A percentile compares a stretch with the other conserved stretches of the same genome.
These are phyloP conservation scores for Ilyonectria destructans DNA, from an alignment of 2,329 filamentous ascomycete genomes.

Conservation along the genomic window DNA sequence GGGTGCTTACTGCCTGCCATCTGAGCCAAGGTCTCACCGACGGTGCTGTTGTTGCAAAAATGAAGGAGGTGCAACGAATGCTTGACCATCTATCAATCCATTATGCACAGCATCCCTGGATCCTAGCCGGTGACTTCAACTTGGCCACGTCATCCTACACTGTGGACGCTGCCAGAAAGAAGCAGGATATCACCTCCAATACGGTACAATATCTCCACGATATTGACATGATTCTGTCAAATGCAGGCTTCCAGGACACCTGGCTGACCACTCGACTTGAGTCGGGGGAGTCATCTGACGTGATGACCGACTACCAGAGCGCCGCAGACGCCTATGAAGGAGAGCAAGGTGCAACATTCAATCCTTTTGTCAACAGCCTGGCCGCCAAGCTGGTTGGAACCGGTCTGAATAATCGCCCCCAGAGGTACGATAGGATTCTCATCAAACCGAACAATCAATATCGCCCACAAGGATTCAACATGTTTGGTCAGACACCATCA, in stretches of 20 bases:
- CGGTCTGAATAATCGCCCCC: slow-evolving; percentile 69
- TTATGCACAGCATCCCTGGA: slow-evolving; percentile 64
- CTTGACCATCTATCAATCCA: slow-evolving; percentile 61
- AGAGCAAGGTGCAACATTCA: slow-evolving; percentile 77
- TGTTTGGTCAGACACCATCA: slow-evolving; percentile 64
- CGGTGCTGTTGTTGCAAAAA: slow-evolving; percentile 70
- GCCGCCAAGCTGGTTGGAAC: slow-evolving; percentile 66
- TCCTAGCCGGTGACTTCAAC: slow-evolving; percentile 78
- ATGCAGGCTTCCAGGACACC: slow-evolving; percentile 66
- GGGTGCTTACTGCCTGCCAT: slow-evolving; percentile 73
- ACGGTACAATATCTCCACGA: slow-evolving; percentile 61
- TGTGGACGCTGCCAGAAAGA: slow-evolving; percentile 67
- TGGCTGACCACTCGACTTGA: slow-evolving; percentile 66
- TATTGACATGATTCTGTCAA: slow-evolving; percentile 64
- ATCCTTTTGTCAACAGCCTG: slow-evolving; percentile 71
- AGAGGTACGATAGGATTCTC: slow-evolving; percentile 77
- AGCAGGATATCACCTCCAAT: slow-evolving; percentile 67
- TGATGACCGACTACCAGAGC: slow-evolving; percentile 44
- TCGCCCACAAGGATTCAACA: slow-evolving; percentile 64
- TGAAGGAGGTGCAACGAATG: slow-evolving; percentile 68
- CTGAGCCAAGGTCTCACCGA: slow-evolving; percentile 75
- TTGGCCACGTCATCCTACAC: slow-evolving; percentile 72
- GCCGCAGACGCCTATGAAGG: slow-evolving; percentile 65
- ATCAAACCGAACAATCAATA: slow-evolving; percentile 60
- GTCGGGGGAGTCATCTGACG: slow-evolving; percentile 58